These are phyloP conservation scores for Populus nigra DNA, from an alignment of 345 rosid species.

Conservation along the genomic window DNA sequence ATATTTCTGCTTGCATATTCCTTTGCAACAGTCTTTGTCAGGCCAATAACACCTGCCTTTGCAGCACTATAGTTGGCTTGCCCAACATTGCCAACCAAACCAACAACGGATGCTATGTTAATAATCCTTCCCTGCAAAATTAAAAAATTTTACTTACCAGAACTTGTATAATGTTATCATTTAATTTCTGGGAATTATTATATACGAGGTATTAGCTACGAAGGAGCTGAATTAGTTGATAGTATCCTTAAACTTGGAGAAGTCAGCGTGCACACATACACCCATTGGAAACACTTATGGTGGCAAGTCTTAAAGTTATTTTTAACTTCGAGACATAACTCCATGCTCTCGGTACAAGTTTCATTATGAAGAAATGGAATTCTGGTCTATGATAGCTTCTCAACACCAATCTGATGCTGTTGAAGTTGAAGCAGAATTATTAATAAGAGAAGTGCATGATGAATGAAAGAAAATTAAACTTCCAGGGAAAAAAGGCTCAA, in stretches of 20 bases:
- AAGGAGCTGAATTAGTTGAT: not conserved
- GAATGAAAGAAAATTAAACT: slow-evolving; percentile 4
- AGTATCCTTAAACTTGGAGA: not conserved
- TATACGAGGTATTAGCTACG: not conserved
- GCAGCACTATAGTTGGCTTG: slow-evolving; percentile 99
- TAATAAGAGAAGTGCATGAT: not conserved
- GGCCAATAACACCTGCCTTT: slow-evolving; percentile 93
- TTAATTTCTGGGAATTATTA: not conserved
- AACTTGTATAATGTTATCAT: not conserved
- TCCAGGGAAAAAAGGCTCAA: not conserved
- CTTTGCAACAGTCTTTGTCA: slow-evolving; percentile 81
- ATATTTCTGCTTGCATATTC: slow-evolving; percentile 92
- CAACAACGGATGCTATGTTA: slow-evolving; percentile 90
- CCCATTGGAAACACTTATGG: not conserved
- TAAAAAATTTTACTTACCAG: not conserved
- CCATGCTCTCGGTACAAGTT: not conserved
- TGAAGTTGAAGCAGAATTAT: not conserved
- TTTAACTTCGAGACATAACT: not conserved
- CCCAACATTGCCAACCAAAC: slow-evolving; percentile 88
- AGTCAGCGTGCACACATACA: not conserved
- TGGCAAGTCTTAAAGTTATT: not conserved
- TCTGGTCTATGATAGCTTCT: not conserved
- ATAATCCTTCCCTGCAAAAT: slow-evolving; percentile 70
- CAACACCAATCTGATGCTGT: not conserved
- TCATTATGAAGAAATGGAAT: not conserved